Base-by-base conservation (phyloP, 768 basidiomycete genomes). In the Boletellus ananas region DNA sequence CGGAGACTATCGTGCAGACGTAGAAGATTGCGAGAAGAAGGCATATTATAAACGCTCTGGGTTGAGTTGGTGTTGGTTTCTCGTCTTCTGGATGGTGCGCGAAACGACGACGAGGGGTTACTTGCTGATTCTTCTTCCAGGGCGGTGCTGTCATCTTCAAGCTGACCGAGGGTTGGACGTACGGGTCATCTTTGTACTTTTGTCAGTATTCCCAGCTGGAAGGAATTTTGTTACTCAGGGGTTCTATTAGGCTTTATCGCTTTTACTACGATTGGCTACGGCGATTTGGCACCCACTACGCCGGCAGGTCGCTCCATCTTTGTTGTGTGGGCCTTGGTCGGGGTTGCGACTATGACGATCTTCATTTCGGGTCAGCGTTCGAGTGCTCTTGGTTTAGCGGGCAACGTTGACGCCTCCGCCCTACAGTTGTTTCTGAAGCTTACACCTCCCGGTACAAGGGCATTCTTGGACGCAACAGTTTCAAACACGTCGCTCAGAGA, bases 61-160 rank as follows among this genome's bases (percentile, higher is more conserved):
- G 2, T 66, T 87, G 17, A 81, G 84, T 0, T 79, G 80, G 71
- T 43, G 63, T 0, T 56, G 86, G 27, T 91, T 92, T 68, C 60
- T 89, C 18, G 56, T 77, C n/a, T 93, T 93, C 70, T 93, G 90
- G 90, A 71, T 80, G 58, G 84, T 87, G 51, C 51, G 77, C 64
- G 4, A 23, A 14, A 25, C 39, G 20, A 51, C 21, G 6, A 2
- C 21, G 34, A 43, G n/a, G 16, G 21, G 23, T 43, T 18, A 16
- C 10, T 36, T n/a, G 17, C 44, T 52, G 34, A 59, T 0, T 35
- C 13, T 27, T 0, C 29, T 11, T 44, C 1, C 47, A 86, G 84
- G 70, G 78, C n/a, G 88, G 89, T 3, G 78, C 84, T 4, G 75
- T 72, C 1, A 80, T 90, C 36, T 91, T 91, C 56, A 75, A 69